Evolutionary conservation across 75 land plant species (phyloP).

Genomic region (Cupressus sempervirens): DNA sequence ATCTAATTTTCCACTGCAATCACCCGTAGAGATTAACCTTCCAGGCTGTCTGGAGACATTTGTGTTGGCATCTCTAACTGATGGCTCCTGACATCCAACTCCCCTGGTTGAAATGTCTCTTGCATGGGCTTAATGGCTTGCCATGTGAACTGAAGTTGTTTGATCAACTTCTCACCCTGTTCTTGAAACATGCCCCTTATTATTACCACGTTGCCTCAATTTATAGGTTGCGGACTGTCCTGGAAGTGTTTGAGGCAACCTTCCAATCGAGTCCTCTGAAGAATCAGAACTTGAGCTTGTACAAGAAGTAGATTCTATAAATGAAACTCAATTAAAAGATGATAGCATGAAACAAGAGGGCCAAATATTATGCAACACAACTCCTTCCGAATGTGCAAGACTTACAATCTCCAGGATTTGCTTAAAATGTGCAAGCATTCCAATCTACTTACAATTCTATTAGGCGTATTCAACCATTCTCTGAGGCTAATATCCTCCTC

Average conservation of each 20-base stretch:
- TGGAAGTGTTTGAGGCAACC: conserved; percentile 11
- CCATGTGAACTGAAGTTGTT: neutral
- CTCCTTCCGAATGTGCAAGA: conserved; percentile 86
- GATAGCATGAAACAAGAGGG: conserved; percentile 95
- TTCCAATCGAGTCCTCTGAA: conserved; percentile 33
- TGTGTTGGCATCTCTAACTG: neutral
- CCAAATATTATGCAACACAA: conserved; percentile 76
- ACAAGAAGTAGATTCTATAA: conserved; percentile 85
- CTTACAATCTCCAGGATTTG: conserved; percentile 86
- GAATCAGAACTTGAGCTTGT: conserved; percentile 73
- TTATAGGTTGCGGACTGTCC: neutral
- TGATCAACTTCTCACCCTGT: neutral
- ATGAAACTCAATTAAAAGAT: conserved; percentile 69
- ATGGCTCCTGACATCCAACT: neutral
- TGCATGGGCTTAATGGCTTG: neutral
- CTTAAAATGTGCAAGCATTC: conserved; percentile 85
- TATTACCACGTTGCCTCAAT: neutral
- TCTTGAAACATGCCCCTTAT: neutral
- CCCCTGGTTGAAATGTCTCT: neutral
- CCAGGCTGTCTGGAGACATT: conserved; percentile 19
- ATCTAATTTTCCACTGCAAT: neutral
- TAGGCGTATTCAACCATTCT: conserved; percentile 75
- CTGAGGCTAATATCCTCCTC: conserved; percentile 58
- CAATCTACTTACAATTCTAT: conserved; percentile 52
- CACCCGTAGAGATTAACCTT: neutral